Evolutionary conservation across 176 grass and related monocot species (phyloP).

Genomic region (Hyparrhenia diplandra): DNA sequence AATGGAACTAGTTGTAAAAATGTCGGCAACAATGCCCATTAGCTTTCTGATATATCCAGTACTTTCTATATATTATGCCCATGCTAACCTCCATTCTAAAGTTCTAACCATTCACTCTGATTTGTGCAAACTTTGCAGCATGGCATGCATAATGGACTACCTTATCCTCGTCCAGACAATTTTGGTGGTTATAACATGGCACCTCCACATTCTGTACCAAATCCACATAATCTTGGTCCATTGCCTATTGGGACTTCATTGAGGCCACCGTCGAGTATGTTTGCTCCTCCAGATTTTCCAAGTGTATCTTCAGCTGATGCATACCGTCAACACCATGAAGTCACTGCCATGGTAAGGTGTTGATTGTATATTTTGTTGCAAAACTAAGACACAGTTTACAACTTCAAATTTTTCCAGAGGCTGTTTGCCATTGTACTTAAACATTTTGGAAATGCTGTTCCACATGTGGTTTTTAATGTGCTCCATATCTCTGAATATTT

Average conservation of each 20-base stretch:
- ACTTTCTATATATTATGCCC: neutral
- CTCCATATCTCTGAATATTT: neutral
- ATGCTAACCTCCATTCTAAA: slow-evolving; percentile 3
- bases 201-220: slow-evolving; percentile 47
- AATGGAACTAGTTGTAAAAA: neutral
- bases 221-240: slow-evolving; percentile 43
- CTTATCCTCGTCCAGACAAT: slow-evolving; percentile 46
- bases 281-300: slow-evolving; percentile 44
- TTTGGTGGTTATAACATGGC: slow-evolving; percentile 60
- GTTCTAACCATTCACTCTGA: slow-evolving; percentile 27
- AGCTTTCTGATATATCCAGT: neutral
- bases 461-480: neutral
- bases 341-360: slow-evolving; percentile 75
- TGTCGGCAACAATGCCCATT: neutral
- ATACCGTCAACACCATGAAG: slow-evolving; percentile 89
- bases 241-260: slow-evolving; percentile 50
- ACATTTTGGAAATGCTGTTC: slow-evolving; percentile 2
- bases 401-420: neutral
- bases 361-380: slow-evolving; percentile 20
- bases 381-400: neutral
- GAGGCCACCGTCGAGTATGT: slow-evolving; percentile 36
- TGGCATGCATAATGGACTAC: slow-evolving; percentile 49
- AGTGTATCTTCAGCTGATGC: slow-evolving; percentile 68
- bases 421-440: neutral
- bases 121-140: slow-evolving; percentile 32